A percentile compares a stretch with the other conserved stretches of the same genome.
These are phyloP conservation scores for Solanum infundibuliforme DNA, from an alignment of 257 asterid genomes.

Conservation along the genomic window DNA sequence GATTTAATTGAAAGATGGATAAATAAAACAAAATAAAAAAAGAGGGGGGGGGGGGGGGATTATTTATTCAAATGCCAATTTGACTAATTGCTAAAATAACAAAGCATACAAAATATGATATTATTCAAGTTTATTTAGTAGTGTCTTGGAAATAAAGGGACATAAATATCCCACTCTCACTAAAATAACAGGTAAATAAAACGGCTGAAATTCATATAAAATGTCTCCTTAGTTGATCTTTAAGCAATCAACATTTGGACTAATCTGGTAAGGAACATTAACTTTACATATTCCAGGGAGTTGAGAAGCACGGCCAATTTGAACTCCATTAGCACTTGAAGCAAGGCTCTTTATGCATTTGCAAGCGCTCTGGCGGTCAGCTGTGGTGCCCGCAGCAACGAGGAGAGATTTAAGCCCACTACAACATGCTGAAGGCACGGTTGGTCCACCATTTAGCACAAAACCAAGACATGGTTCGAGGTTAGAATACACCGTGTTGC, in stretches of 20 bases:
- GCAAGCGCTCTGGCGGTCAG: slow-evolving; percentile 4
- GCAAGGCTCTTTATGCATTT: not conserved
- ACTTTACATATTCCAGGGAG: slow-evolving; percentile 5
- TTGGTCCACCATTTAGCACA: not conserved
- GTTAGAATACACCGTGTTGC: not conserved
- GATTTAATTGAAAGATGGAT: not conserved
- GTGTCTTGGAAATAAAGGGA: not conserved
- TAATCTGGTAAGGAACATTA: not conserved
- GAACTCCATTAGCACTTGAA: not conserved
- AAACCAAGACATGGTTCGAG: slow-evolving; percentile 3
- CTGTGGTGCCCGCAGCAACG: not conserved
- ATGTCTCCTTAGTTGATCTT: not conserved
- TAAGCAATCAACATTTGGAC: slow-evolving; percentile 1
- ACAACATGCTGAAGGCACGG: not conserved
- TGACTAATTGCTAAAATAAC: not conserved
- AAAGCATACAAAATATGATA: not conserved
- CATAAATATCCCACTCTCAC: not conserved
- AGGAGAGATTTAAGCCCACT: not conserved
- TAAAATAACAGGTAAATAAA: not conserved
- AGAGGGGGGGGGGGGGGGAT: too few relatives aligned
- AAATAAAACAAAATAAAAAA: not conserved
- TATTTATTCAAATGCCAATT: not conserved
- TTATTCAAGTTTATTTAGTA: not conserved
- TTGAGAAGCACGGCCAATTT: not conserved
- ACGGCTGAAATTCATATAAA: not conserved